phyloP scores from a whole-genome alignment of 805 yeast genomes.

The Lachancea quebecensis region DNA sequence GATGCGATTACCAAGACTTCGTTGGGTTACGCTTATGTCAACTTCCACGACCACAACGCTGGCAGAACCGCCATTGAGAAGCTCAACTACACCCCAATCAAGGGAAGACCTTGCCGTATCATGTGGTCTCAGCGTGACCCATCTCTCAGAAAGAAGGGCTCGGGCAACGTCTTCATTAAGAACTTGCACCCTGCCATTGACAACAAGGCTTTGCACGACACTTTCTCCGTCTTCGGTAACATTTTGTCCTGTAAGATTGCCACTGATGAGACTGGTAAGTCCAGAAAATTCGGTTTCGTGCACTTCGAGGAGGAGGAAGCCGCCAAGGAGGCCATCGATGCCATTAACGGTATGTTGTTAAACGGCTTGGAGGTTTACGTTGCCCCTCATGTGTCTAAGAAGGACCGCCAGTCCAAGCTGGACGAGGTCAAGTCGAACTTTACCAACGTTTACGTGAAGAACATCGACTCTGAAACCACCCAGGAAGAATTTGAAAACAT shows the following conservation, averaged over 20 bases:
- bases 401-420: constrained; percentile 89
- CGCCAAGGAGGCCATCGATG: constrained; percentile 91
- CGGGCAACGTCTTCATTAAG: constrained; percentile 96
- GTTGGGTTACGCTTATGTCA: constrained; percentile 96
- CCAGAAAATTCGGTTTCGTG: constrained; percentile 96
- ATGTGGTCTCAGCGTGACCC: constrained; percentile 99
- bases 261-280: constrained; percentile 81
- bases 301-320: constrained; percentile 91
- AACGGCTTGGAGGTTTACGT: constrained; percentile 94
- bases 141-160: constrained; percentile 85
- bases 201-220: constrained; percentile 97
- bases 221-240: constrained; percentile 93
- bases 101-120: constrained; percentile 96
- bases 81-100: constrained; percentile 87
- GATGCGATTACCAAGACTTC: constrained; percentile 96
- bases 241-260: constrained; percentile 97
- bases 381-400: constrained; percentile 86
- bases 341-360: constrained; percentile 96
- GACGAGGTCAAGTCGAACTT: constrained; percentile 86
- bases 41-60: constrained; percentile 82
- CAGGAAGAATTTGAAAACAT: constrained; percentile 65
- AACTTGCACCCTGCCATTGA: constrained; percentile 97
- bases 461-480: constrained; percentile 65
- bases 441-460: constrained; percentile 95
- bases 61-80: constrained; percentile 93